phyloP scores from a whole-genome alignment of 495 filamentous ascomycete species.

The Neurospora sp. region DNA sequence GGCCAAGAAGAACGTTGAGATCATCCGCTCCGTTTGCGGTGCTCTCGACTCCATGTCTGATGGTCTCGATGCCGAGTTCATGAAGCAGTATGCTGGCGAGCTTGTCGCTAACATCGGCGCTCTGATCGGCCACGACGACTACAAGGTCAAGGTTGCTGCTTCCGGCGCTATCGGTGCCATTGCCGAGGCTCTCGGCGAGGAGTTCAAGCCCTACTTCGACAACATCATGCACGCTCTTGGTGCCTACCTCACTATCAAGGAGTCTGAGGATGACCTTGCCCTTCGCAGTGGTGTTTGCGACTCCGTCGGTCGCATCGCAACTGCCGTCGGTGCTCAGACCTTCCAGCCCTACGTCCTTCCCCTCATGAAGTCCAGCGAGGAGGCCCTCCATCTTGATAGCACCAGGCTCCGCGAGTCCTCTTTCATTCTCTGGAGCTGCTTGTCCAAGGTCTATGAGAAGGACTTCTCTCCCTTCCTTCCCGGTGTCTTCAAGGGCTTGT shows the following conservation, averaged over 20 bases:
- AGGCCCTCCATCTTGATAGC: constrained; percentile 82
- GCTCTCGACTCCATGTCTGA: constrained; percentile 87
- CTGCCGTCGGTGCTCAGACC: constrained; percentile 72
- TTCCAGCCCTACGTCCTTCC: constrained; percentile 87
- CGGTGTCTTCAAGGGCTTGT: constrained; percentile 75
- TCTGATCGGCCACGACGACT: constrained; percentile 72
- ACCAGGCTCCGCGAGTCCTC: constrained; percentile 86
- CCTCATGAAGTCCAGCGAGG: constrained; percentile 83
- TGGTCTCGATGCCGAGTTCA: constrained; percentile 74
- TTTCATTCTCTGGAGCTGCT: constrained; percentile 90
- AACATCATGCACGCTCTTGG: constrained; percentile 77
- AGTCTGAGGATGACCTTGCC: constrained; percentile 79
- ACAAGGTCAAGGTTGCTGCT: constrained; percentile 80
- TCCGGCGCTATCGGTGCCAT: constrained; percentile 85
- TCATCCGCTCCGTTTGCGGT: constrained; percentile 80
- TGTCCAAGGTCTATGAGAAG: constrained; percentile 89
- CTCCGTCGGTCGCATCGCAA: constrained; percentile 82
- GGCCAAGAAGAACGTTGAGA: constrained; percentile 63
- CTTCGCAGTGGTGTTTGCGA: constrained; percentile 83
- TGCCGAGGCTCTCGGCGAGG: constrained; percentile 68
- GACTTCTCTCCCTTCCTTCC: constrained; percentile 80
- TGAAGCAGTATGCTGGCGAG: constrained; percentile 68
- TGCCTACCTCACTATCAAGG: constrained; percentile 75
- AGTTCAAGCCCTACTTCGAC: constrained; percentile 84
- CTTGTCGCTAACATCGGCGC: constrained; percentile 74